Conservation (phyloP, 1,284 basidiomycete genomes). For the Apiotrichum domesticum region DNA sequence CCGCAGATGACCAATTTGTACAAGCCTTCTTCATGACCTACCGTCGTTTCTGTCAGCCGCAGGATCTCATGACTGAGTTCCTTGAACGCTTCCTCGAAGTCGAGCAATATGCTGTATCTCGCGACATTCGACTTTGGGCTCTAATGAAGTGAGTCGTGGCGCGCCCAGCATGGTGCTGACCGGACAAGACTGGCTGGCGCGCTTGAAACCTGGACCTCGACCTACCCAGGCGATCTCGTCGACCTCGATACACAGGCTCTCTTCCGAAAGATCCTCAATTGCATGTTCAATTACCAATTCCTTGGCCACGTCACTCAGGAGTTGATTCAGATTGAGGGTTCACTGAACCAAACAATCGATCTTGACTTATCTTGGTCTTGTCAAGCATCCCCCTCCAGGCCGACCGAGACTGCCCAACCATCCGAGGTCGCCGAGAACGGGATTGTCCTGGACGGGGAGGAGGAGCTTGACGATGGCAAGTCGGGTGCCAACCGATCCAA, state of each 20-base stretch:
- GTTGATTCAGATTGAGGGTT: conserved; percentile 30
- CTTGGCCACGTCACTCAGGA: conserved; percentile 41
- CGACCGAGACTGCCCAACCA: not conserved
- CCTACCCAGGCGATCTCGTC: conserved; percentile 43
- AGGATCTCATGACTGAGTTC: conserved; percentile 38
- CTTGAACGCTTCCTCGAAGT: conserved; percentile 33
- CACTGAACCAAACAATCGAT: conserved; percentile 25
- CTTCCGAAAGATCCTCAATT: conserved; percentile 30
- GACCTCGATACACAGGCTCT: conserved; percentile 19
- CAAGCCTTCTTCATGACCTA: conserved; percentile 43
- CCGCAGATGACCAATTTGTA: conserved; percentile 34
- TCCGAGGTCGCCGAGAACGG: not conserved
- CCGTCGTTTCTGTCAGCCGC: conserved; percentile 40
- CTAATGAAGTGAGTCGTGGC: conserved; percentile 36
- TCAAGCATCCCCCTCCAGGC: not conserved
- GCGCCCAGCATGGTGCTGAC: not conserved
- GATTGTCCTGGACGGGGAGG: conserved; percentile 8
- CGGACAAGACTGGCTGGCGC: conserved; percentile 35
- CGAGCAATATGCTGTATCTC: conserved; percentile 28
- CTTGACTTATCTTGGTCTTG: conserved; percentile 39
- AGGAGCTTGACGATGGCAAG: conserved; percentile 18
- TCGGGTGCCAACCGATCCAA: not conserved
- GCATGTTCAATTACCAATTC: conserved; percentile 34
- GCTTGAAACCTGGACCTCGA: conserved; percentile 38
- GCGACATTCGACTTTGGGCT: conserved; percentile 38